Evolutionary conservation across 306 rosid species (phyloP), one percentile per base, ranked within the genome.

Genomic region (Quercus gilva): DNA sequence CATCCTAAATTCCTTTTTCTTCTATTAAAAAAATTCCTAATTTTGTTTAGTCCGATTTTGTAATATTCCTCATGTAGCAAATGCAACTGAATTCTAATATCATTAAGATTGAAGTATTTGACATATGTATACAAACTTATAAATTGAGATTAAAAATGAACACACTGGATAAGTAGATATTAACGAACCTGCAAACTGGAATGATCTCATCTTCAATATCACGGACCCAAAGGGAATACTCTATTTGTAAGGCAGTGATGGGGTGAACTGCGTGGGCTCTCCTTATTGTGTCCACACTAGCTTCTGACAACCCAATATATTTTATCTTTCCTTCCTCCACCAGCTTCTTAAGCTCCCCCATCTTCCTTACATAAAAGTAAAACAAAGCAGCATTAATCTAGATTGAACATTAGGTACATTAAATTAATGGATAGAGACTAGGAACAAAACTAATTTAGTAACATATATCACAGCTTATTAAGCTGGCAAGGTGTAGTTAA

Each of bases 201-300:
- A 90, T 78, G 20, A 92, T 86, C 55, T 87, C 90, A 58, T 88
- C 81, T 85, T 92, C 92, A 53, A 85, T 88, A 11, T 90, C 94
- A 75, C 94, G 87, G 37, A 72, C 51, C 90, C 93, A 92, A 15
- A 90, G 45, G 51, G 97, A 92, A 80, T 87, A 90, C 79, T 92
- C 97, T 93, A 88, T 92, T 82, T 92, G 84, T 74, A 90, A 78
- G 63, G 97, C 94, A 61, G 94, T 90, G 76, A 92, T 87, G 75
- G 93, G 97, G 84, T 92, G 92, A 76, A 92, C 91, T 5, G 89
- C 82, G 23, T 92, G 87, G 15, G 93, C 92, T 81, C 94, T 90
- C 73, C 68, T 87, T 67, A 92, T 86, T 56, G 93, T 90, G 85
- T 90, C 90, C 5, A 81, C 74, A 63, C 78, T 89, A 70, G 93